Percentiles rank a stretch among this genome's conserved stretches.
Evolutionary conservation across 2,329 filamentous ascomycete species (phyloP).

Genomic region (Phaeoacremonium minimum): DNA sequence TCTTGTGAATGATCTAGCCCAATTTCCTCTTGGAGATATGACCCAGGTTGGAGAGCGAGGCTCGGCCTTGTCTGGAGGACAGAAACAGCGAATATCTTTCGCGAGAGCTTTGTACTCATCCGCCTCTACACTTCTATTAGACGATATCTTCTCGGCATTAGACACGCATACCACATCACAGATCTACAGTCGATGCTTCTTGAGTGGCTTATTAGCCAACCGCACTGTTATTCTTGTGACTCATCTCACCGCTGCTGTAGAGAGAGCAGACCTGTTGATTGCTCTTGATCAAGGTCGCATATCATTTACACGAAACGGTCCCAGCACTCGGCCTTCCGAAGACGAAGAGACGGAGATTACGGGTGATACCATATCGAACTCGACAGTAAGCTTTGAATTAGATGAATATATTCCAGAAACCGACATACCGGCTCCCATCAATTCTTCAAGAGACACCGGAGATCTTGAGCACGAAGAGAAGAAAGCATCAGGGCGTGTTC

Average conservation of each 20-base stretch:
- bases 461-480: constrained; percentile 14
- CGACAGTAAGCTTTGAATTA: neutral
- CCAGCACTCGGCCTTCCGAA: too few relatives aligned
- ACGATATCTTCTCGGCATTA: constrained; percentile 10
- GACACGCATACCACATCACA: constrained; percentile 68
- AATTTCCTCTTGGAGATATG: constrained; percentile 21
- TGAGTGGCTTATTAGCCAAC: constrained; percentile 75
- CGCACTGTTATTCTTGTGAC: constrained; percentile 88
- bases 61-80: constrained; percentile 14
- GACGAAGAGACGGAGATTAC: neutral
- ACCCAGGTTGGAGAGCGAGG: constrained; percentile 15
- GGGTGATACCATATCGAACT: neutral
- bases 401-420: neutral
- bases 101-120: constrained; percentile 11
- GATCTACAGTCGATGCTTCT: constrained; percentile 85
- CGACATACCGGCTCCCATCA: neutral
- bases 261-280: constrained; percentile 72
- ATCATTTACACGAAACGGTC: neutral
- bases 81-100: constrained; percentile 16
- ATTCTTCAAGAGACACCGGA: constrained; percentile 10
- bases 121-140: constrained; percentile 6
- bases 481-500: constrained; percentile 10
- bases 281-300: constrained; percentile 65
- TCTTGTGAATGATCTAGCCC: constrained; percentile 53
- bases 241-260: constrained; percentile 76